These are phyloP conservation scores for Hymenoscyphus occultus DNA, from an alignment of 2,329 filamentous ascomycete genomes.

Conservation along the genomic window DNA sequence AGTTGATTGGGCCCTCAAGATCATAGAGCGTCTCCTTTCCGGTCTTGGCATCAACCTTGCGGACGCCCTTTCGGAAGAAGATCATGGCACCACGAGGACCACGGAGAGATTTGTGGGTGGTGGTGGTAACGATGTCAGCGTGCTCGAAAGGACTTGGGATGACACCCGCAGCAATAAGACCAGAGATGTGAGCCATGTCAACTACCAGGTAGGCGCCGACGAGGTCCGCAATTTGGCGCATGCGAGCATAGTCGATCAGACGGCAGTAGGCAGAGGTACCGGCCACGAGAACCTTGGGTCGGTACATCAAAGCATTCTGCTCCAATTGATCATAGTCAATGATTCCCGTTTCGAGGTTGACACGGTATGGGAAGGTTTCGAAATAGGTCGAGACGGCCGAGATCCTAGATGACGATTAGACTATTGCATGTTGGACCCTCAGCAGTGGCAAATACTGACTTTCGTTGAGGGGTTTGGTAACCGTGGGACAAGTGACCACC, in stretches of 20 bases:
- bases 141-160: conserved; percentile 90
- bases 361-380: conserved; percentile 95
- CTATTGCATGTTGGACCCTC: not conserved
- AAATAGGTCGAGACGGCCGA: conserved; percentile 98
- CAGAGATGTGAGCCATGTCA: conserved; percentile 99
- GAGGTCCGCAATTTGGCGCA: conserved; percentile 92
- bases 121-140: conserved; percentile 96
- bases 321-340: conserved; percentile 96
- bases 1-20: conserved; percentile 94
- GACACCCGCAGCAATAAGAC: conserved; percentile 87
- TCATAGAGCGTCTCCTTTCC: conserved; percentile 90
- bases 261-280: conserved; percentile 98
- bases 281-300: conserved; percentile 92
- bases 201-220: conserved; percentile 93
- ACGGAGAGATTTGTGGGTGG: conserved; percentile 97
- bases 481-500: conserved; percentile 95
- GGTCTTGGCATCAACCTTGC: conserved; percentile 84
- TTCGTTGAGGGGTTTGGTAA: conserved; percentile 93
- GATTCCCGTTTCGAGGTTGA: conserved; percentile 84
- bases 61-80: conserved; percentile 97
- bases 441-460: conserved; percentile 50
- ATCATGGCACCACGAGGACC: conserved; percentile 99
- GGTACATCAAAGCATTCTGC: conserved; percentile 86
- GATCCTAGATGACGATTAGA: conserved; percentile 54
- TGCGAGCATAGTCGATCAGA: conserved; percentile 92